Evolutionary conservation across 306 rosid species (phyloP).

Genomic region (Cucumis melo): DNA sequence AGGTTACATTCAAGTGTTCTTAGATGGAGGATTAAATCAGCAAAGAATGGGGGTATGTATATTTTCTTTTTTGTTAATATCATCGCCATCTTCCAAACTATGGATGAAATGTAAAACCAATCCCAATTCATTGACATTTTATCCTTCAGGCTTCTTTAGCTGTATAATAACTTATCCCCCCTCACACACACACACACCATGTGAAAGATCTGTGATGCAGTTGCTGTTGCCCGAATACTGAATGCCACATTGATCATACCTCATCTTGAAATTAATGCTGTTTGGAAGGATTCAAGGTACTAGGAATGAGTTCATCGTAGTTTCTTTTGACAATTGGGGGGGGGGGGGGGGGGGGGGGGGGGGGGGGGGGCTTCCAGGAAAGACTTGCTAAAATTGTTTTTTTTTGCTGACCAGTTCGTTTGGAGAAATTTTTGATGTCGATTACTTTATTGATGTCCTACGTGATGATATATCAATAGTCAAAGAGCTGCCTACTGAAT

Average conservation of each 20-base stretch:
- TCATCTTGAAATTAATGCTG: constrained; percentile 86
- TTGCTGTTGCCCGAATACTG: constrained; percentile 85
- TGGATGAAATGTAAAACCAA: background rate
- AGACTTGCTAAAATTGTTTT: background rate
- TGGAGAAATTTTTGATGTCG: constrained; percentile 77
- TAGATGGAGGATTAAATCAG: constrained; percentile 96
- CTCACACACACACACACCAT: background rate
- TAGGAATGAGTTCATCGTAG: constrained; percentile 2
- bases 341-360: background rate
- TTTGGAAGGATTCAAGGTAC: constrained; percentile 92
- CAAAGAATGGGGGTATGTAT: constrained; percentile 89
- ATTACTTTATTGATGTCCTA: constrained; percentile 71
- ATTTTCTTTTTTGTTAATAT: background rate
- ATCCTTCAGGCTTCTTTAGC: background rate
- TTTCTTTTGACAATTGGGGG: background rate
- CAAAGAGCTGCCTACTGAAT: constrained; percentile 61
- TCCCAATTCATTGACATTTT: background rate
- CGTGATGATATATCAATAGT: constrained; percentile 64
- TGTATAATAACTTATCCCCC: background rate
- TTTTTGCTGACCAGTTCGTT: constrained; percentile 49
- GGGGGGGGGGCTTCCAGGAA: background rate
- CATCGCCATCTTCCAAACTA: background rate
- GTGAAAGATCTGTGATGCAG: constrained; percentile 87
- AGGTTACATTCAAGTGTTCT: constrained; percentile 87
- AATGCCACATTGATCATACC: constrained; percentile 92